phyloP scores from a whole-genome alignment of 2,329 filamentous ascomycete genomes.

The Penicillium verrucosum region DNA sequence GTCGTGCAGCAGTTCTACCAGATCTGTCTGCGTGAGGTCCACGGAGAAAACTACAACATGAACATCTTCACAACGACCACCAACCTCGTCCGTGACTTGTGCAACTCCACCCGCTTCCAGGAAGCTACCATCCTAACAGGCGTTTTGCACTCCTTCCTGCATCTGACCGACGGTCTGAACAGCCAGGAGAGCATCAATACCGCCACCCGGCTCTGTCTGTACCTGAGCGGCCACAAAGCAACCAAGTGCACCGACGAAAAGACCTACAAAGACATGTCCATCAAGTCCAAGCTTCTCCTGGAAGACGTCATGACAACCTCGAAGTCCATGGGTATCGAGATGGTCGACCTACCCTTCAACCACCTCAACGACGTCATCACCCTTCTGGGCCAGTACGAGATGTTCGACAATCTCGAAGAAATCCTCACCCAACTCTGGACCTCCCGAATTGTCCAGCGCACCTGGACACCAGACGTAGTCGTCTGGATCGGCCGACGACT shows the following conservation, averaged over 20 bases:
- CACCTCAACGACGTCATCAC: constrained; percentile 39
- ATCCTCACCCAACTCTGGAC: constrained; percentile 49
- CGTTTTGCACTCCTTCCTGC: constrained; percentile 35
- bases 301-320: constrained; percentile 33
- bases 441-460: constrained; percentile 45
- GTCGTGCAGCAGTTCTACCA: constrained; percentile 34
- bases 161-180: constrained; percentile 34
- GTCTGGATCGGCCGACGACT: constrained; percentile 53
- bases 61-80: constrained; percentile 31
- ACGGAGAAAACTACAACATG: constrained; percentile 29
- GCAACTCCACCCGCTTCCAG: constrained; percentile 31
- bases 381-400: constrained; percentile 37
- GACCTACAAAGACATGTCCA: constrained; percentile 30
- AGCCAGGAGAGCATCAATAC: constrained; percentile 33
- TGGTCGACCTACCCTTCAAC: constrained; percentile 34
- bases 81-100: constrained; percentile 29
- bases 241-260: constrained; percentile 28
- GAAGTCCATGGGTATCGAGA: constrained; percentile 31
- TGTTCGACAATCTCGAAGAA: constrained; percentile 37
- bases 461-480: constrained; percentile 47
- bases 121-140: constrained; percentile 35
- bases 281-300: constrained; percentile 34
- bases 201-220: constrained; percentile 38
- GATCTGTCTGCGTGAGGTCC: constrained; percentile 32
- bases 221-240: constrained; percentile 35